These are phyloP conservation scores for Stephanodiscus minutulus DNA, from an alignment of 108 stramenopile species.

Conservation along the genomic window DNA sequence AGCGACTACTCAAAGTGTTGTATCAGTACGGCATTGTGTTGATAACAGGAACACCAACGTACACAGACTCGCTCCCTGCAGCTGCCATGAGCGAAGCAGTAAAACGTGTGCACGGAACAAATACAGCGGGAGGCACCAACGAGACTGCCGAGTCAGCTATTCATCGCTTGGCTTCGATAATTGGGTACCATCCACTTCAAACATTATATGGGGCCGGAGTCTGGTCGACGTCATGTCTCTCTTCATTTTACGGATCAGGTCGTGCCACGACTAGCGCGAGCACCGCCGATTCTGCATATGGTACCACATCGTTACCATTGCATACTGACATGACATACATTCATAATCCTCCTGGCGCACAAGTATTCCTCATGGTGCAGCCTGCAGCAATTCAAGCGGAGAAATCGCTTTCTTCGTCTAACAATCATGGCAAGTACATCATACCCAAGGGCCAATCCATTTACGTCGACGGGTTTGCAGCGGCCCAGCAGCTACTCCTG, in stretches of 20 bases:
- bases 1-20: slow-evolving; percentile 54
- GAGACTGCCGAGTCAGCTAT: slow-evolving; percentile 43
- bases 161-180: slow-evolving; percentile 32
- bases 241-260: slow-evolving; percentile 40
- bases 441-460: slow-evolving; percentile 47
- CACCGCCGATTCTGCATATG: slow-evolving; percentile 84
- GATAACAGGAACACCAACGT: slow-evolving; percentile 65
- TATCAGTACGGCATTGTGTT: slow-evolving; percentile 76
- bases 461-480: slow-evolving; percentile 78
- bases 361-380: slow-evolving; percentile 85
- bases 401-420: slow-evolving; percentile 28
- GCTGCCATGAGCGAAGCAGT: slow-evolving; percentile 23
- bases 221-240: slow-evolving; percentile 68
- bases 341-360: slow-evolving; percentile 79
- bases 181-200: slow-evolving; percentile 74
- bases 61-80: slow-evolving; percentile 47
- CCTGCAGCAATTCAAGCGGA: slow-evolving; percentile 59
- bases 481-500: slow-evolving; percentile 50
- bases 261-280: slow-evolving; percentile 50
- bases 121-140: neutral
- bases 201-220: slow-evolving; percentile 79
- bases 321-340: slow-evolving; percentile 88
- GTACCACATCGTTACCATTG: slow-evolving; percentile 68
- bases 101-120: neutral
- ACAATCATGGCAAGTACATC: slow-evolving; percentile 3